phyloP scores from a whole-genome alignment of 139 green algal genomes.

The Closterium sp. region DNA sequence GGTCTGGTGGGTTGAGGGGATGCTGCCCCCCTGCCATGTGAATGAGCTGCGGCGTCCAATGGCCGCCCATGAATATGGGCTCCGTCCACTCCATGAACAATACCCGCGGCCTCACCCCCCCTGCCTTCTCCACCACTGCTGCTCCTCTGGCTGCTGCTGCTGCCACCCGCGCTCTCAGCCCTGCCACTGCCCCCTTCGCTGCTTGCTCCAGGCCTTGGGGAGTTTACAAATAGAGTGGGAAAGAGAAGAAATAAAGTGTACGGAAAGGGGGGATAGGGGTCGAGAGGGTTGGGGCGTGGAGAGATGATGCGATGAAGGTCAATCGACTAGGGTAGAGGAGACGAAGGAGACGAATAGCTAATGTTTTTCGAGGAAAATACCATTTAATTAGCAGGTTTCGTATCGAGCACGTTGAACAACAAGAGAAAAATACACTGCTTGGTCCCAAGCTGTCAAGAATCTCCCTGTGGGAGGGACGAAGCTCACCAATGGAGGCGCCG shows the following conservation, averaged over 20 bases:
- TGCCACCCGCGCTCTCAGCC: not conserved
- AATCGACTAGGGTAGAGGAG: no score
- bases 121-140: not conserved
- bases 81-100: constrained; percentile 80
- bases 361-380: no score
- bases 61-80: constrained; percentile 77
- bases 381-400: no score
- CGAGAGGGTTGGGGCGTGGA: no score
- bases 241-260: no score
- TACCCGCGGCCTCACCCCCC: constrained; percentile 52
- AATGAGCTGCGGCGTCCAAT: constrained; percentile 87
- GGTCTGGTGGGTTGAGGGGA: constrained; percentile 66
- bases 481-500: constrained; percentile 23
- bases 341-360: no score
- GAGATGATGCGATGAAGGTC: no score
- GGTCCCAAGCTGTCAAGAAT: not conserved
- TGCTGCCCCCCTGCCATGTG: constrained; percentile 71
- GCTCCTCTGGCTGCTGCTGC: constrained; percentile 19
- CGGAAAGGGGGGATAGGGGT: no score
- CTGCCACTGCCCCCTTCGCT: constrained; percentile 1
- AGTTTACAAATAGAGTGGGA: not conserved
- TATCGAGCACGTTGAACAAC: no score
- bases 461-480: not conserved
- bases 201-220: constrained; percentile 7
- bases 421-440: not conserved